A percentile compares a stretch with the other conserved stretches of the same genome.
Evolutionary conservation across 495 filamentous ascomycete genomes (phyloP).

Genomic region (Acidomyces sp.): DNA sequence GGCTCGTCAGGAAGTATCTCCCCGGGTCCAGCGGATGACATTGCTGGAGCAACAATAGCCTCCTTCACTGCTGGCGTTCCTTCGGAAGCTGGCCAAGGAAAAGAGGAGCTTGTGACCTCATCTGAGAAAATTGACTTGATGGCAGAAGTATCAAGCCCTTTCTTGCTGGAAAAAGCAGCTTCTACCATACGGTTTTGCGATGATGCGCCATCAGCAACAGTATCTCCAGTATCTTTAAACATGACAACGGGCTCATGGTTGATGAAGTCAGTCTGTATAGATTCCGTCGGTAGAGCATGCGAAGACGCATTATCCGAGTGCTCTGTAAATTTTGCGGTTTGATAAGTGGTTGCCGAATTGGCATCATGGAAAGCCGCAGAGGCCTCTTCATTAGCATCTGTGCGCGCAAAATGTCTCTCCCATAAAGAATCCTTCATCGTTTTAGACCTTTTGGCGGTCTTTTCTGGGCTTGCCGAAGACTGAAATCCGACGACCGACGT

Average conservation of each 20-base stretch:
- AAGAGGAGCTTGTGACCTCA: constrained; percentile 8
- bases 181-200: constrained; percentile 9
- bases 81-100: constrained; percentile 9
- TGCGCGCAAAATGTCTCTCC: background rate
- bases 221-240: constrained; percentile 18
- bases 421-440: background rate
- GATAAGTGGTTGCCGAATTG: background rate
- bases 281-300: constrained; percentile 7
- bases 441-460: background rate
- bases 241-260: constrained; percentile 18
- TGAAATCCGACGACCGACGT: background rate
- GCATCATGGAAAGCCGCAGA: background rate
- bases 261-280: constrained; percentile 10
- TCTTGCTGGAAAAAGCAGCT: background rate
- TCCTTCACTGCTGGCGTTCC: constrained; percentile 5
- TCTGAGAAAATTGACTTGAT: background rate
- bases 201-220: constrained; percentile 5
- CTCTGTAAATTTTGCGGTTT: constrained; percentile 7
- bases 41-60: background rate
- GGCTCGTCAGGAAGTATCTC: background rate
- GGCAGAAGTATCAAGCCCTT: background rate
- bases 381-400: background rate
- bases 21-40: background rate
- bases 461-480: background rate
- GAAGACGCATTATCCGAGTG: constrained; percentile 10